A percentile compares a stretch with the other conserved stretches of the same genome.
These are phyloP conservation scores for Sporothrix euskadiensis DNA, from an alignment of 2,329 filamentous ascomycete species.

Conservation along the genomic window DNA sequence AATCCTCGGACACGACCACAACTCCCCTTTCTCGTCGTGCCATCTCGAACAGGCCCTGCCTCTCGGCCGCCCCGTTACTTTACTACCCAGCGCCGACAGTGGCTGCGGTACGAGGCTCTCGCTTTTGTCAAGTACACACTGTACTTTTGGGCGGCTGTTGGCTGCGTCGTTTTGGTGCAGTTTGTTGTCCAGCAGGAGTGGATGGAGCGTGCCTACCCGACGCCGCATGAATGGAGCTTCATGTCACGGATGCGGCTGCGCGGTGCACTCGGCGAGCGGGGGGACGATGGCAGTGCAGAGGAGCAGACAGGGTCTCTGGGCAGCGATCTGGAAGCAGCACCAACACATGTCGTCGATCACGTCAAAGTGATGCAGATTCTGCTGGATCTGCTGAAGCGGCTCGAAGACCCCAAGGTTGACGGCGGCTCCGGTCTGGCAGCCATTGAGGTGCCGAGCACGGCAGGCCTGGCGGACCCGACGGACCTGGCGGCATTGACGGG, in stretches of 20 bases:
- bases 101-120: slow-evolving; percentile 69
- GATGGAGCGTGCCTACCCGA: slow-evolving; percentile 74
- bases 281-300: slow-evolving; percentile 49
- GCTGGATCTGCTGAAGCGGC: slow-evolving; percentile 58
- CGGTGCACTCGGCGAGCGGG: slow-evolving; percentile 61
- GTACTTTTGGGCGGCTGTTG: slow-evolving; percentile 64
- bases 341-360: slow-evolving; percentile 64
- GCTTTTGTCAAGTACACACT: slow-evolving; percentile 67
- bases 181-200: slow-evolving; percentile 71
- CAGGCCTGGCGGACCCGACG: not conserved
- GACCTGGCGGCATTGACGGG: not conserved
- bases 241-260: slow-evolving; percentile 68
- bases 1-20: slow-evolving; percentile 42
- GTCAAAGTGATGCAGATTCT: slow-evolving; percentile 62
- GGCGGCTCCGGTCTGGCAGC: slow-evolving; percentile 60
- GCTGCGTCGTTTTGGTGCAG: slow-evolving; percentile 60
- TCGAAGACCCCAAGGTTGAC: slow-evolving; percentile 70
- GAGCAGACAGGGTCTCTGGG: not conserved
- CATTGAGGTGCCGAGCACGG: not conserved
- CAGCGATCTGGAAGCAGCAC: not conserved
- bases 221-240: slow-evolving; percentile 78
- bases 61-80: slow-evolving; percentile 62
- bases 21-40: slow-evolving; percentile 55
- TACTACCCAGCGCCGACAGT: slow-evolving; percentile 73
- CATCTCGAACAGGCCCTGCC: not conserved